These are phyloP conservation scores for Vigna reflexopilosa DNA, from an alignment of 306 rosid genomes.

Conservation along the genomic window DNA sequence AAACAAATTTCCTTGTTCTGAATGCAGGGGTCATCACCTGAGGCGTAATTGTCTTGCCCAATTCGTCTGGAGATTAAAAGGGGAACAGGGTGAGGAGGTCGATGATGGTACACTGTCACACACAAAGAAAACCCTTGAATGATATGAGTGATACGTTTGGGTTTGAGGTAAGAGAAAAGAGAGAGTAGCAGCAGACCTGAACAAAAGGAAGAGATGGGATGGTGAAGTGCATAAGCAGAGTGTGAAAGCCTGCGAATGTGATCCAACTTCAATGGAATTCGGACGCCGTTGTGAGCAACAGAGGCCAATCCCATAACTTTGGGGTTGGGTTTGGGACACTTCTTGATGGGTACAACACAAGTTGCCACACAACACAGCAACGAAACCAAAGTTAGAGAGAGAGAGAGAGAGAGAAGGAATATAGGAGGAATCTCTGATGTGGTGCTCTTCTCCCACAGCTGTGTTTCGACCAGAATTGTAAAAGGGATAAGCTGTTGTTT, in stretches of 20 bases:
- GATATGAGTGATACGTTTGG: not conserved
- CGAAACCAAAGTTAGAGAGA: not conserved
- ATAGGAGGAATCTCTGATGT: not conserved
- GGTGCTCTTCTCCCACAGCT: not conserved
- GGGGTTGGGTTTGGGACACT: not conserved
- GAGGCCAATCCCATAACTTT: constrained; percentile 72
- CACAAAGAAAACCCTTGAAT: not conserved
- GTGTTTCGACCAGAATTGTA: not conserved
- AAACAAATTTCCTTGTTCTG: not conserved
- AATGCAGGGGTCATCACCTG: constrained; percentile 54
- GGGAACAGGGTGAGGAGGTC: constrained; percentile 48
- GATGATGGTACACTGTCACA: constrained; percentile 53
- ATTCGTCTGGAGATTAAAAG: constrained; percentile 59
- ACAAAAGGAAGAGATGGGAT: constrained; percentile 39
- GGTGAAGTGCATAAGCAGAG: constrained; percentile 39
- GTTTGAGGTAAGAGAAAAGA: not conserved
- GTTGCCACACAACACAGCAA: not conserved
- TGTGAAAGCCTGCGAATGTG: constrained; percentile 44
- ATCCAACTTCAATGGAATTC: constrained; percentile 48
- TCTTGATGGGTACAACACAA: not conserved
- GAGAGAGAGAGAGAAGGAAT: not conserved
- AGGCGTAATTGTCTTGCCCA: constrained; percentile 52
- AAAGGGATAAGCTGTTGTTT: not conserved
- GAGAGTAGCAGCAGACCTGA: constrained; percentile 49
- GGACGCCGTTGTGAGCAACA: constrained; percentile 55